Base-by-base conservation (phyloP, 495 filamentous ascomycete genomes). In the Penicillium manginii region DNA sequence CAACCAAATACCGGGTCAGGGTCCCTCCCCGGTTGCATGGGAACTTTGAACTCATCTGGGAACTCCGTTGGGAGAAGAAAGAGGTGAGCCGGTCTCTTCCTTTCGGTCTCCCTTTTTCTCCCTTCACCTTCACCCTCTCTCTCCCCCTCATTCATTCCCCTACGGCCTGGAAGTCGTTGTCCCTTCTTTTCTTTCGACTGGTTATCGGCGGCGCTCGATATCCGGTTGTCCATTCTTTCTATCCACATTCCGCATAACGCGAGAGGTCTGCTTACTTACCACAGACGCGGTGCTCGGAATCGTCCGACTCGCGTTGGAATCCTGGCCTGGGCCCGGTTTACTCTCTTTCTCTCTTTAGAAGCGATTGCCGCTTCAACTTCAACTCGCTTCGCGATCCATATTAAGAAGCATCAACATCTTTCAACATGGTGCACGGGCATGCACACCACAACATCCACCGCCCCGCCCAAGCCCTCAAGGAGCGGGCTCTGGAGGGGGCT, bases 211-310 rank as follows among this genome's bases (percentile, higher is more conserved):
- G 67, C 54, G 62, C 65, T 64, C 58, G 62, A 66, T 60, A 46
- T 64, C 40, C 40, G 61, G 59, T 70, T 58, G 57, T 70, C 67
- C 67, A 70, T 70, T 70, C 67, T 68, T 70, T 70, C 57, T 49
- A 61, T 60, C 62, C 60, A 68, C 67, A 70, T 70, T 70, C 67
- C 67, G 35, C 62, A 53, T 19, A 57, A 51, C 61, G 58, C 57
- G 42, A 49, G 23, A 53, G 26, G 50, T 57, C 52, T 31, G 63
- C 53, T 54, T 40, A 66, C 55, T 54, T 26, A 23, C 43, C 53
- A 62, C 17, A 18, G 50, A 59, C 66, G 63, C 61, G 58, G 43
- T 65, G 17, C 47, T 59, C 48, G 39, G 52, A 49, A 40, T 39
- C 12, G 15, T 17, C 55, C 23, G 37, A 63, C 54, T 63, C 64